These are phyloP conservation scores for Yamadazyma jaroonii DNA, from an alignment of 1,139 yeast genomes.

Conservation along the genomic window DNA sequence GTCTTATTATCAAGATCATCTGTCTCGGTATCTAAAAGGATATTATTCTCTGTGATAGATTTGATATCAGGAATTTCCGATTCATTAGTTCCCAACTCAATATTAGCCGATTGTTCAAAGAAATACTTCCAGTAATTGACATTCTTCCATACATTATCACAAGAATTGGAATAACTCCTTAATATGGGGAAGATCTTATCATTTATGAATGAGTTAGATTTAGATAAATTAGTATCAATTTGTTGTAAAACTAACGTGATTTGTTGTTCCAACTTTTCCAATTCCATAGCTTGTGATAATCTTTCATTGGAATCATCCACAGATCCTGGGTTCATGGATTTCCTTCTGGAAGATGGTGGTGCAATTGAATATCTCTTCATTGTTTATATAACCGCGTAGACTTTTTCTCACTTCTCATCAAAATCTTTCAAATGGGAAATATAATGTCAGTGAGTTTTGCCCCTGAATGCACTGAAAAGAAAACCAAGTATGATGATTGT, in stretches of 20 bases:
- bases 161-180: slow-evolving; percentile 53
- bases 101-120: slow-evolving; percentile 74
- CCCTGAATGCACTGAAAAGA: slow-evolving; percentile 90
- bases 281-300: slow-evolving; percentile 46
- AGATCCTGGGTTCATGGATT: slow-evolving; percentile 23
- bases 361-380: slow-evolving; percentile 44
- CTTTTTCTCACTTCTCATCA: neutral
- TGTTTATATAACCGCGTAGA: slow-evolving; percentile 1
- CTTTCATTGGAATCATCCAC: slow-evolving; percentile 16
- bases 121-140: slow-evolving; percentile 74
- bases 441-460: slow-evolving; percentile 92
- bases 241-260: slow-evolving; percentile 77
- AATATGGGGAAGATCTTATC: slow-evolving; percentile 63
- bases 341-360: slow-evolving; percentile 37
- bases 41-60: slow-evolving; percentile 13
- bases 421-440: slow-evolving; percentile 55
- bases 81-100: slow-evolving; percentile 57
- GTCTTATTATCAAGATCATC: slow-evolving; percentile 11
- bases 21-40: slow-evolving; percentile 17
- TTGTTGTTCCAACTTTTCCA: slow-evolving; percentile 77
- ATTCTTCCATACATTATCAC: slow-evolving; percentile 57
- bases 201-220: slow-evolving; percentile 61
- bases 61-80: slow-evolving; percentile 27
- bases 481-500: slow-evolving; percentile 84
- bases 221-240: slow-evolving; percentile 69